phyloP scores from a whole-genome alignment of 2,329 filamentous ascomycete species.

The Paecilomyces sp. region DNA sequence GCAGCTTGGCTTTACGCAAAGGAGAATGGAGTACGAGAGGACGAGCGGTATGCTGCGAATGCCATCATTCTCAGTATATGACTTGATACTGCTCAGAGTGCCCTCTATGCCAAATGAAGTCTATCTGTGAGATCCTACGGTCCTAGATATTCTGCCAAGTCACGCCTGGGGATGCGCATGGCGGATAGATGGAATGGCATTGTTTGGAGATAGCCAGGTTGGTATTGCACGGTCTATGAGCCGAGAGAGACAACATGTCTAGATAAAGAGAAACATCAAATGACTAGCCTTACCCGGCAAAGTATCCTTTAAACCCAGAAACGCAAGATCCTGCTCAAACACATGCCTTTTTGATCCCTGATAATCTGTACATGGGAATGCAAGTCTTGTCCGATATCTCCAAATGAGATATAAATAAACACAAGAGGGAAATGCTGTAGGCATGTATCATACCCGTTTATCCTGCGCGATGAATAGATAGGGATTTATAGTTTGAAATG shows the following conservation, averaged over 20 bases:
- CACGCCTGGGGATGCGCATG: not conserved
- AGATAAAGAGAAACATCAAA: not conserved
- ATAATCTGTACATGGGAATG: not conserved
- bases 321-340: not conserved
- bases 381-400: not conserved
- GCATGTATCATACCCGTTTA: not conserved
- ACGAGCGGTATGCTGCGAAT: not conserved
- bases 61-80: not conserved
- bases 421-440: not conserved
- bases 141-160: not conserved
- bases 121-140: not conserved
- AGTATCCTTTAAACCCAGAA: not conserved
- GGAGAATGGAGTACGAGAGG: not conserved
- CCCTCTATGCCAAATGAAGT: not conserved
- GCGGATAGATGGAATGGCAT: not conserved
- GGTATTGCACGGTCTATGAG: not conserved
- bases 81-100: not conserved
- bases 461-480: not conserved
- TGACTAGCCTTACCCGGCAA: not conserved
- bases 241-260: not conserved
- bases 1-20: not conserved
- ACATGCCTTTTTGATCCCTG: not conserved
- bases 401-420: not conserved
- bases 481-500: not conserved
- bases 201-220: not conserved